phyloP scores from a whole-genome alignment of 108 stramenopile species.

The Craspedostauros australis region DNA sequence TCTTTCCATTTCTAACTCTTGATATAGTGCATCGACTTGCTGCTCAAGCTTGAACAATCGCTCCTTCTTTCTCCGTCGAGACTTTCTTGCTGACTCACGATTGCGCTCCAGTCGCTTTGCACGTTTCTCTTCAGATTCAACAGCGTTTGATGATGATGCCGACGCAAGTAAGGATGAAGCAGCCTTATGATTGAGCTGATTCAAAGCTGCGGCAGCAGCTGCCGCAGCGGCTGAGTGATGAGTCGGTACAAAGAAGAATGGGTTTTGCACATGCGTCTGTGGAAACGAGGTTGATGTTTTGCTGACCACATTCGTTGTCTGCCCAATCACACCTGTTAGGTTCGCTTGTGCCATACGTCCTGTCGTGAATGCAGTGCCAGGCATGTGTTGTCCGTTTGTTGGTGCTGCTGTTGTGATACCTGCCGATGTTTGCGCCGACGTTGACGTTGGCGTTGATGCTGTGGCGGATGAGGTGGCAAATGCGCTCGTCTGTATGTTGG shows the following conservation, averaged over 20 bases:
- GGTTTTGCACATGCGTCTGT: constrained; percentile 21
- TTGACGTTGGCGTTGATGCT: no score
- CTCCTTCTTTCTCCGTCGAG: constrained; percentile 76
- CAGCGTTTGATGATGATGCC: no score
- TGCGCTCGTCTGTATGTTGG: no score
- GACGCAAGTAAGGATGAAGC: no score
- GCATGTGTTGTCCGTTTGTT: no score
- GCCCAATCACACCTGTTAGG: no score
- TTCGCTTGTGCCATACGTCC: no score
- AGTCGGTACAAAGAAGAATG: not conserved
- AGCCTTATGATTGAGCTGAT: constrained; percentile 18
- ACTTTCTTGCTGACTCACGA: constrained; percentile 78
- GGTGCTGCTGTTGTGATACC: no score
- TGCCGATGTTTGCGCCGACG: no score
- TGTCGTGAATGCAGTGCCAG: no score
- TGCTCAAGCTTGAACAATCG: constrained; percentile 44
- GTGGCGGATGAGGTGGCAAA: no score
- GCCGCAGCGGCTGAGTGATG: constrained; percentile 3
- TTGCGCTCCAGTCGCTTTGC: constrained; percentile 76
- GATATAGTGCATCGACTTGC: constrained; percentile 59
- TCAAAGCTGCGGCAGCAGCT: constrained; percentile 3
- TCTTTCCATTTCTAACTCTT: constrained; percentile 59
- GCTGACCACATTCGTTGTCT: no score
- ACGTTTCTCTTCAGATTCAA: constrained; percentile 71
- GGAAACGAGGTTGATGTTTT: constrained; percentile 27